Evolutionary conservation across 1,284 basidiomycete species (phyloP), one percentile per base, ranked within the genome.

Genomic region (Apiotrichum akiyoshidainum): DNA sequence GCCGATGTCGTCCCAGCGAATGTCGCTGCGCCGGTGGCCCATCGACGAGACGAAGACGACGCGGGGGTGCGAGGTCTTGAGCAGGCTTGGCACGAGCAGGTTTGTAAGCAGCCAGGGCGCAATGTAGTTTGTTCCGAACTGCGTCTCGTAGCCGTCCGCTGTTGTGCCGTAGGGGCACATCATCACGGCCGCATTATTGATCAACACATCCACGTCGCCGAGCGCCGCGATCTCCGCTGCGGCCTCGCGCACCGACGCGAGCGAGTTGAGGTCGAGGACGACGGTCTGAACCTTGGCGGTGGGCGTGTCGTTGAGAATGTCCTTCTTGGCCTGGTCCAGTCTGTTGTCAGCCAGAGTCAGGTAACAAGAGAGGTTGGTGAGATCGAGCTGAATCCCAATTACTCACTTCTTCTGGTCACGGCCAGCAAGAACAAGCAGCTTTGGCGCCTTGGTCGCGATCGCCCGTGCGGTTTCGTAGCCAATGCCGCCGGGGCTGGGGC

Each of bases 121-220:
- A 37, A 74, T 50, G 48, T 69, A 64, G 61, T 74, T 72, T 12
- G 61, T 60, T n/a, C 55, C 68, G 42, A 74, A 62, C 55, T 73
- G 72, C n/a, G 52, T 31, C 46, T 74, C 72, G 63, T 59, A 48
- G 12, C 69, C 72, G 53, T 73, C 71, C 13, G n/a, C 17, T 1
- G 68, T 69, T 8, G 53, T 41, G 17, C 13, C 34, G 48, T 65
- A 60, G 0, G 64, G 66, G 17, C 22, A 31, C 46, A 59, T 59
- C 66, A 68, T 67, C 53, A 68, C 52, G 4, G 51, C 71, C 16
- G 68, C 70, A 41, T 71, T 70, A 64, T 67, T 65, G 62, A 71
- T 67, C 33, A 73, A 56, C 11, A 70, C 60, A 48, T 73, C 65
- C 53, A 62, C 14, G 50, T 39, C 19, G 33, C 45, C 51, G 14